Percentiles rank a stretch among this genome's conserved stretches.
phyloP scores from a whole-genome alignment of 2,329 filamentous ascomycete genomes.

The Dothistroma septosporum region DNA sequence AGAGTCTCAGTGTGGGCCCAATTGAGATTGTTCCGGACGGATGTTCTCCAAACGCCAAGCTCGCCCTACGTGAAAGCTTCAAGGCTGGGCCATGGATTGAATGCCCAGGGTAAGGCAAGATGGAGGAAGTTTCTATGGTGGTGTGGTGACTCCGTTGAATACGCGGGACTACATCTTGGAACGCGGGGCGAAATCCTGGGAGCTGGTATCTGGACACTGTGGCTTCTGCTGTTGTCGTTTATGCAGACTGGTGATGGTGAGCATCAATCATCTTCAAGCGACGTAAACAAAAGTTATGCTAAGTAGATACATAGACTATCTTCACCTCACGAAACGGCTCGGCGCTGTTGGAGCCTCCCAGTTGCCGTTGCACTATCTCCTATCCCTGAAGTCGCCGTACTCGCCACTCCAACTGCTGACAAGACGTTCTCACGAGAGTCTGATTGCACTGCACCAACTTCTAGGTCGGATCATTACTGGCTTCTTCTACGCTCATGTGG shows the following conservation, averaged over 20 bases:
- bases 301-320: slow-evolving; percentile 48
- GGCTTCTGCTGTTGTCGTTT: slow-evolving; percentile 50
- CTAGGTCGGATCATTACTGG: slow-evolving; percentile 53
- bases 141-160: slow-evolving; percentile 22
- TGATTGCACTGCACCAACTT: slow-evolving; percentile 57
- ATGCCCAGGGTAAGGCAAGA: neutral
- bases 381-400: slow-evolving; percentile 50
- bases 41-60: slow-evolving; percentile 33
- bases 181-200: slow-evolving; percentile 50
- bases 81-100: slow-evolving; percentile 9
- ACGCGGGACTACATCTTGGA: slow-evolving; percentile 40
- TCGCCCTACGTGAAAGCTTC: slow-evolving; percentile 40
- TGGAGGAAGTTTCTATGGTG: slow-evolving; percentile 36
- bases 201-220: slow-evolving; percentile 48
- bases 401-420: slow-evolving; percentile 51
- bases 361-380: slow-evolving; percentile 56
- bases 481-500: slow-evolving; percentile 51
- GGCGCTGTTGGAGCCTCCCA: slow-evolving; percentile 58
- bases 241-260: slow-evolving; percentile 53
- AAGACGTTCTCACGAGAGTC: slow-evolving; percentile 50
- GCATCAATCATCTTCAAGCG: slow-evolving; percentile 18
- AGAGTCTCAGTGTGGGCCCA: slow-evolving; percentile 37
- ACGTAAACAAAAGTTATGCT: neutral
- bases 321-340: slow-evolving; percentile 60
- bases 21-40: neutral